Evolutionary conservation across 768 basidiomycete genomes (phyloP).

Genomic region (Crepidotus variabilis): DNA sequence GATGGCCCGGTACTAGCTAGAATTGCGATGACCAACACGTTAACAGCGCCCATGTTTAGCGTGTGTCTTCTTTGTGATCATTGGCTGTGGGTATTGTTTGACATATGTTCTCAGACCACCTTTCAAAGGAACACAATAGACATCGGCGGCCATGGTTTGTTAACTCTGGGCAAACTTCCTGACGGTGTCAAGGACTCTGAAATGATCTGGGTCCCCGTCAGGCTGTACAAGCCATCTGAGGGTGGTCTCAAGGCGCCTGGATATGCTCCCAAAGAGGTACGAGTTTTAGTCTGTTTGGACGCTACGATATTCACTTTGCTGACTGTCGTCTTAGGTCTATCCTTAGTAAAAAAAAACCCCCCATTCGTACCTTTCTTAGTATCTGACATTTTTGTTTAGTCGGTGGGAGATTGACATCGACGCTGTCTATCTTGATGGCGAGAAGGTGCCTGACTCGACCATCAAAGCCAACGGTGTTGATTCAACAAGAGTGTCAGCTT

Average conservation of each 20-base stretch:
- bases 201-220: constrained; percentile 68
- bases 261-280: constrained; percentile 57
- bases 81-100: no score
- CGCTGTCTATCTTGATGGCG: constrained; percentile 61
- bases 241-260: constrained; percentile 53
- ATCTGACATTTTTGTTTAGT: constrained; percentile 11
- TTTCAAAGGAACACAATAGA: constrained; percentile 61
- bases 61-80: constrained; percentile 19
- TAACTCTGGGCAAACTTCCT: constrained; percentile 65
- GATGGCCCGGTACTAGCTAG: constrained; percentile 46
- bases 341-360: constrained; percentile 26
- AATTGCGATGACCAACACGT: constrained; percentile 36
- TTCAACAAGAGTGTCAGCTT: constrained; percentile 42
- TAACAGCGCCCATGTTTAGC: constrained; percentile 48
- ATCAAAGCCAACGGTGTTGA: constrained; percentile 36
- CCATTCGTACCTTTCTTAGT: background rate
- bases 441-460: constrained; percentile 47
- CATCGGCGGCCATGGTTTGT: constrained; percentile 50
- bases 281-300: constrained; percentile 14
- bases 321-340: constrained; percentile 23
- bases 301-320: background rate
- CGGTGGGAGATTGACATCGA: constrained; percentile 70
- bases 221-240: constrained; percentile 46
- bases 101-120: constrained; percentile 25
- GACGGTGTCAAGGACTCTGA: constrained; percentile 46